These are phyloP conservation scores for Casuarina cunninghamiana DNA, from an alignment of 306 rosid genomes.

Conservation along the genomic window DNA sequence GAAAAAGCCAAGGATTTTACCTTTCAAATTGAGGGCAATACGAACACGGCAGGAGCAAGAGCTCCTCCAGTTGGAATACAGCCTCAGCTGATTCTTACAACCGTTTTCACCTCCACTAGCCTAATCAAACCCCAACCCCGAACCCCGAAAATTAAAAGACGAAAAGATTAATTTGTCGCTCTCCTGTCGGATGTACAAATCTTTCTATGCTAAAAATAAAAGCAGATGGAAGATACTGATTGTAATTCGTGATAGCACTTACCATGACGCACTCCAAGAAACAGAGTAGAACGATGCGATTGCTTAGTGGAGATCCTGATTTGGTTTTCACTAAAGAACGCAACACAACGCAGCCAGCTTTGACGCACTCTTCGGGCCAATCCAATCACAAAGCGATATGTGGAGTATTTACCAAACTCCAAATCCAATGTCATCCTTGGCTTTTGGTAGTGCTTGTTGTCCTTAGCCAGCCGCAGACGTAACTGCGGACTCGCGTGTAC, in stretches of 20 bases:
- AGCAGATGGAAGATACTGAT: not conserved
- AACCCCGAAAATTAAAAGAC: too few species aligned
- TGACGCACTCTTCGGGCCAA: not conserved
- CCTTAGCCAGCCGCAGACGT: too few species aligned
- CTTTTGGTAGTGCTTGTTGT: too few species aligned
- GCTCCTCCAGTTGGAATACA: conserved; percentile 47
- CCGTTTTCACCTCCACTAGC: not conserved
- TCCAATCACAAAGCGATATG: too few species aligned
- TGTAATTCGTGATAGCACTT: not conserved
- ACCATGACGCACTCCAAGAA: not conserved
- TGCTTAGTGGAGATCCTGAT: not conserved
- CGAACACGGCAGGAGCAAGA: conserved; percentile 48
- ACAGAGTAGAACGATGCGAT: not conserved
- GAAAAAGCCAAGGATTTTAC: conserved; percentile 9
- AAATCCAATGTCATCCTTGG: too few species aligned
- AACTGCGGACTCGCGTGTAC: too few species aligned
- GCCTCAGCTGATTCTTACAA: conserved; percentile 26
- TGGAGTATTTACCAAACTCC: too few species aligned
- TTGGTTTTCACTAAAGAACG: not conserved
- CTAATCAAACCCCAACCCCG: not conserved
- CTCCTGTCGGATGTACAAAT: not conserved
- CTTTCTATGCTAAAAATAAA: not conserved
- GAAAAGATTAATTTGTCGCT: not conserved
- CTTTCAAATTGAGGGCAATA: conserved; percentile 69
- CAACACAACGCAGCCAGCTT: not conserved